Percentiles rank a stretch among this genome's conserved stretches.
Evolutionary conservation across 192 early-diverging fungal genomes (phyloP).

Genomic region (Chytriomyces sp.): DNA sequence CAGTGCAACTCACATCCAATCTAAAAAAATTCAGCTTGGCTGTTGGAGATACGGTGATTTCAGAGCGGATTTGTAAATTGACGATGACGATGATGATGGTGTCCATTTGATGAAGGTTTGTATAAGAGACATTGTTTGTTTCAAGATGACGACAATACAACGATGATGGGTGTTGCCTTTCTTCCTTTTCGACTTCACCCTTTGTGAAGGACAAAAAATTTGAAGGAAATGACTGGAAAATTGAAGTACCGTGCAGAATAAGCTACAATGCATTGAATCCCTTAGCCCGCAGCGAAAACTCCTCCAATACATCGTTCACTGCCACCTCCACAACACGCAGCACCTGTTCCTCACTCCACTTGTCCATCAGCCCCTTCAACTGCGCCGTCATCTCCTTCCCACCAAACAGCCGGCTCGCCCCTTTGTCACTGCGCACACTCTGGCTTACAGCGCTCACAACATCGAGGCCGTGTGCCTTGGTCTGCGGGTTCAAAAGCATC

Average conservation of each 20-base stretch:
- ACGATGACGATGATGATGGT: background rate
- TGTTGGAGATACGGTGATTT: constrained; percentile 59
- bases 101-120: background rate
- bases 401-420: constrained; percentile 4
- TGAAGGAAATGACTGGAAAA: background rate
- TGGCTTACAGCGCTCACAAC: constrained; percentile 26
- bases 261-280: background rate
- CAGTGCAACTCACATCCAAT: background rate
- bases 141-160: background rate
- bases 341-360: constrained; percentile 42
- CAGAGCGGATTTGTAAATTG: constrained; percentile 46
- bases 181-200: background rate
- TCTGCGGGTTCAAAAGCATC: constrained; percentile 19
- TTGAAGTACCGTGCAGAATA: background rate
- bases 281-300: constrained; percentile 41
- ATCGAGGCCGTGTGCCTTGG: constrained; percentile 7
- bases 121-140: background rate
- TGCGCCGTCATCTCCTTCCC: constrained; percentile 11
- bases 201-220: background rate
- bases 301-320: constrained; percentile 49
- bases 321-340: constrained; percentile 43
- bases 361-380: constrained; percentile 25
- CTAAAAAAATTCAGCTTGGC: constrained; percentile 18
- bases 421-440: constrained; percentile 25
- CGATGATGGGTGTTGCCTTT: constrained; percentile 1